Conservation (phyloP, 495 filamentous ascomycete genomes). For the Daldinia decipiens region DNA sequence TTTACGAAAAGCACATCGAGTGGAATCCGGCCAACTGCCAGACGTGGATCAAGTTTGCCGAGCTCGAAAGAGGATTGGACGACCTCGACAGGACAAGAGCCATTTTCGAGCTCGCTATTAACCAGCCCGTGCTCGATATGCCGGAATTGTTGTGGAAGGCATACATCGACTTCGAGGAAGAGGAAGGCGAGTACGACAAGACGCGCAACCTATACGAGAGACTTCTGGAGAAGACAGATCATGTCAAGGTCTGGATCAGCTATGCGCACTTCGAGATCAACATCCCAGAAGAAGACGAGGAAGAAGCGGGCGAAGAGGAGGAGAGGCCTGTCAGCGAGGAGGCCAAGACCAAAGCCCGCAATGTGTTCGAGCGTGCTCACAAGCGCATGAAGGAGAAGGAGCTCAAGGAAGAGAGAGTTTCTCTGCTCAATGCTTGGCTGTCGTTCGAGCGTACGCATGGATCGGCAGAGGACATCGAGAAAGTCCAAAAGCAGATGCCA, state of each 20-base stretch:
- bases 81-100: slow-evolving; percentile 87
- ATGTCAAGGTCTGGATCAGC: slow-evolving; percentile 98
- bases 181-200: slow-evolving; percentile 86
- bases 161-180: slow-evolving; percentile 98
- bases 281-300: slow-evolving; percentile 71
- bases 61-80: slow-evolving; percentile 88
- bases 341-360: slow-evolving; percentile 82
- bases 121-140: slow-evolving; percentile 91
- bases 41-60: slow-evolving; percentile 95
- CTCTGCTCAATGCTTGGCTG: slow-evolving; percentile 90
- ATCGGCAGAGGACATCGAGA: slow-evolving; percentile 77
- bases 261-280: slow-evolving; percentile 98
- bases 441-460: slow-evolving; percentile 90
- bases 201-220: slow-evolving; percentile 90
- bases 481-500: slow-evolving; percentile 92
- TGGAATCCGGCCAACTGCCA: slow-evolving; percentile 89
- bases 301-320: slow-evolving; percentile 60
- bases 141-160: slow-evolving; percentile 96
- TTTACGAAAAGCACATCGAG: slow-evolving; percentile 93
- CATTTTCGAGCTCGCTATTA: slow-evolving; percentile 91
- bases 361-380: slow-evolving; percentile 86
- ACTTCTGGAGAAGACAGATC: slow-evolving; percentile 89
- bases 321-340: slow-evolving; percentile 80
- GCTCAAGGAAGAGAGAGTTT: slow-evolving; percentile 91
- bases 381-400: slow-evolving; percentile 91